A percentile compares a stretch with the other conserved stretches of the same genome.
Evolutionary conservation across 2,329 filamentous ascomycete genomes (phyloP).

Genomic region (Fusarium sp.): DNA sequence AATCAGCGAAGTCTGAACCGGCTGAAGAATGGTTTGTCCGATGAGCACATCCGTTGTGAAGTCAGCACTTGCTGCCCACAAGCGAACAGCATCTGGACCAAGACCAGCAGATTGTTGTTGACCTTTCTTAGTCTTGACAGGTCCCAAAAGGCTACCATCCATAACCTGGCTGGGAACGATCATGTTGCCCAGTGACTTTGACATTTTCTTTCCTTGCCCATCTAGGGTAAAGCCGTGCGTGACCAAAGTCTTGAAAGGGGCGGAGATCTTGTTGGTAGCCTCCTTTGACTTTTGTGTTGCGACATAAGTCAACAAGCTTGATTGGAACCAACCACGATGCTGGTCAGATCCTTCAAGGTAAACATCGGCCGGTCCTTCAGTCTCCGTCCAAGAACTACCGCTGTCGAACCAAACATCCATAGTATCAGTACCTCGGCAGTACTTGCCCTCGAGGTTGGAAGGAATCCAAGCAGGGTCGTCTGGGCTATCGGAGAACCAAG

Average conservation of each 20-base stretch:
- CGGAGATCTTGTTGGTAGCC: slow-evolving; percentile 42
- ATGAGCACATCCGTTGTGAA: slow-evolving; percentile 90
- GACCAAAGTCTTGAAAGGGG: slow-evolving; percentile 89
- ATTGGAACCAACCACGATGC: slow-evolving; percentile 98
- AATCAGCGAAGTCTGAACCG: slow-evolving; percentile 79
- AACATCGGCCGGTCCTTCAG: slow-evolving; percentile 74
- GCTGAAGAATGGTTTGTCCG: slow-evolving; percentile 79
- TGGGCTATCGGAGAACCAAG: slow-evolving; percentile 89
- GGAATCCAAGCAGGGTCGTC: slow-evolving; percentile 84
- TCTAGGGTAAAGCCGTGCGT: slow-evolving; percentile 97
- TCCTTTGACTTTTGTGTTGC: slow-evolving; percentile 65
- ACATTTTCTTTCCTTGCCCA: slow-evolving; percentile 94
- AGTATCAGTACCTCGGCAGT: slow-evolving; percentile 85
- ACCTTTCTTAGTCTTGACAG: slow-evolving; percentile 66
- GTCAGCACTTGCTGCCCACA: slow-evolving; percentile 93
- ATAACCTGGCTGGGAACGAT: slow-evolving; percentile 86
- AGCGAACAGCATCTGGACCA: slow-evolving; percentile 85
- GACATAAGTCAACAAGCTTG: slow-evolving; percentile 87
- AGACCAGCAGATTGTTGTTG: slow-evolving; percentile 71
- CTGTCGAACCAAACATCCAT: slow-evolving; percentile 99
- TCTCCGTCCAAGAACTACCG: slow-evolving; percentile 87
- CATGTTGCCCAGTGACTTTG: slow-evolving; percentile 93
- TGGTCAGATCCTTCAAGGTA: slow-evolving; percentile 96
- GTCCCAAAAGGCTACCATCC: slow-evolving; percentile 80
- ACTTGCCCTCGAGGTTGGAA: slow-evolving; percentile 68